A percentile compares a stretch with the other conserved stretches of the same genome.
phyloP scores from a whole-genome alignment of 176 grass and related monocot species.

The Oryza rufipogon region DNA sequence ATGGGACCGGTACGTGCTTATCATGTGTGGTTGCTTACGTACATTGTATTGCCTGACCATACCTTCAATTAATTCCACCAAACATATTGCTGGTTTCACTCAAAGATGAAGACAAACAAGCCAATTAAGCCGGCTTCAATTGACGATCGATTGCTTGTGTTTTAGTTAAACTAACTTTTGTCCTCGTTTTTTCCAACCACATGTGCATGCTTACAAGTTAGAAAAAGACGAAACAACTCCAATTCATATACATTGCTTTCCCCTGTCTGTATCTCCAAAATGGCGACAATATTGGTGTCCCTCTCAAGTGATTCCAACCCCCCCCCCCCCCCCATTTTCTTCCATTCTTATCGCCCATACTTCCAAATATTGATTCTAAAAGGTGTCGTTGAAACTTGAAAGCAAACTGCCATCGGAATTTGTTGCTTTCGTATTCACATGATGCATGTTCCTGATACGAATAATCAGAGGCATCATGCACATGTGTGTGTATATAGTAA shows the following conservation, averaged over 20 bases:
- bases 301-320: neutral
- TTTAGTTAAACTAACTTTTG: neutral
- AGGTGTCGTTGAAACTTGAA: constrained; percentile 17
- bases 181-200: neutral
- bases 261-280: neutral
- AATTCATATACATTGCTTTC: constrained; percentile 2
- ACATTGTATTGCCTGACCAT: neutral
- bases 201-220: neutral
- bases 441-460: neutral
- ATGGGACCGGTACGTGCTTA: too few species aligned
- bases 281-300: neutral
- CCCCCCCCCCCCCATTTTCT: neutral
- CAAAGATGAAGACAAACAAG: neutral
- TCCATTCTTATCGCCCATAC: neutral
- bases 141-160: neutral
- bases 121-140: neutral
- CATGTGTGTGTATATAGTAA: too few species aligned
- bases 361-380: neutral
- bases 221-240: neutral
- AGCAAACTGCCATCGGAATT: neutral
- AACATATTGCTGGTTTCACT: constrained; percentile 7
- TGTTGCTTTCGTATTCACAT: neutral
- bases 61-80: neutral
- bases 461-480: neutral
- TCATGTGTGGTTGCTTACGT: neutral